Evolutionary conservation across 805 yeast genomes (phyloP).

Genomic region (Kazachstania viticola): DNA sequence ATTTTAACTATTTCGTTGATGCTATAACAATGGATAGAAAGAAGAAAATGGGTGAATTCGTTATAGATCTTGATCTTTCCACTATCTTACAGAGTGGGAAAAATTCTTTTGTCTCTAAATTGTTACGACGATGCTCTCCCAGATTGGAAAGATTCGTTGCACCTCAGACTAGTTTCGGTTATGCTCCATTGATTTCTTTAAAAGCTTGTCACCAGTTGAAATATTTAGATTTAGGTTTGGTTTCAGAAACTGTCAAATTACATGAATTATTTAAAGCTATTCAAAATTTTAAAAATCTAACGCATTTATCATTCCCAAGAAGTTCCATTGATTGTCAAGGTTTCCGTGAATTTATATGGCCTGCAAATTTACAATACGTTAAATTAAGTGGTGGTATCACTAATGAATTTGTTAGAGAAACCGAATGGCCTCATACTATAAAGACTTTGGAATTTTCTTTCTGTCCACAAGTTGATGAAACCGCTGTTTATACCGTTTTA

Average conservation of each 20-base stretch:
- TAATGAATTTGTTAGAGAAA: constrained; percentile 58
- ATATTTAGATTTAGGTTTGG: constrained; percentile 68
- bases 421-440: constrained; percentile 65
- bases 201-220: constrained; percentile 54
- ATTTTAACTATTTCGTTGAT: constrained; percentile 65
- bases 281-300: constrained; percentile 45
- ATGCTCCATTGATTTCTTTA: constrained; percentile 75
- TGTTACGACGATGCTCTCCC: constrained; percentile 65
- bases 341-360: constrained; percentile 48
- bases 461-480: constrained; percentile 68
- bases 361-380: constrained; percentile 56
- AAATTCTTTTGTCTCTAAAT: constrained; percentile 76
- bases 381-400: constrained; percentile 85
- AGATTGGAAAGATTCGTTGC: constrained; percentile 65
- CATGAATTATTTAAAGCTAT: constrained; percentile 71
- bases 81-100: constrained; percentile 82
- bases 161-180: constrained; percentile 91
- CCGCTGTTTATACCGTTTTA: constrained; percentile 51
- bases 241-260: constrained; percentile 81
- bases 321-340: constrained; percentile 67
- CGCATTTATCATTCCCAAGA: constrained; percentile 77
- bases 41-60: constrained; percentile 42
- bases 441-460: constrained; percentile 69
- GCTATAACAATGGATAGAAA: constrained; percentile 40
- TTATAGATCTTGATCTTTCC: constrained; percentile 60